Conservation (phyloP, 2,329 filamentous ascomycete species). For the Pseudopyricularia cyperi region DNA sequence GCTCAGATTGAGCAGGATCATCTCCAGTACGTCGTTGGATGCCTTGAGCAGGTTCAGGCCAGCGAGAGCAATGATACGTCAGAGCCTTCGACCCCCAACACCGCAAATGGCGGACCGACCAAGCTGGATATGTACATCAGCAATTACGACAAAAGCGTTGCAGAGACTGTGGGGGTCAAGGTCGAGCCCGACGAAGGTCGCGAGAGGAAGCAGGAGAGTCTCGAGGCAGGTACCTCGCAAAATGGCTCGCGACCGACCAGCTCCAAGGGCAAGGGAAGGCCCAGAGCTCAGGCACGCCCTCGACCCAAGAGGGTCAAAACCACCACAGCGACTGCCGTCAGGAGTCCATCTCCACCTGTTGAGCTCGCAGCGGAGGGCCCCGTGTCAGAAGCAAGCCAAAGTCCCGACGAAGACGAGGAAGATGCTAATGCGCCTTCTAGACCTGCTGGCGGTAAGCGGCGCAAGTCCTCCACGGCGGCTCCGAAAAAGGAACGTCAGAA, state of each 20-base stretch:
- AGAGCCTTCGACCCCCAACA: constrained; percentile 41
- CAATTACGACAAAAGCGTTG: neutral
- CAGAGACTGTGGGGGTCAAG: constrained; percentile 12
- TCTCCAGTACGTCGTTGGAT: constrained; percentile 41
- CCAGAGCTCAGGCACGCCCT: constrained; percentile 12
- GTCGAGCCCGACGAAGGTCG: constrained; percentile 26
- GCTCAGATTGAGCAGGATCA: constrained; percentile 43
- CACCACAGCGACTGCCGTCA: constrained; percentile 10
- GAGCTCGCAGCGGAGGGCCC: constrained; percentile 13
- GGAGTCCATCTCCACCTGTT: constrained; percentile 17
- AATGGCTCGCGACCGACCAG: constrained; percentile 18
- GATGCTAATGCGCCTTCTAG: neutral
- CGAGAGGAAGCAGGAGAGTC: constrained; percentile 37
- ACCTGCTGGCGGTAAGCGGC: constrained; percentile 23
- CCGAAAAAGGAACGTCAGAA: constrained; percentile 50
- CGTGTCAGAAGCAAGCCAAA: neutral
- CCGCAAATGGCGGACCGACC: constrained; percentile 6
- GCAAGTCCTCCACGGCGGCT: constrained; percentile 31
- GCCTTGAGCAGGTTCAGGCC: constrained; percentile 31
- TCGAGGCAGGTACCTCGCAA: constrained; percentile 25
- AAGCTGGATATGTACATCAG: neutral
- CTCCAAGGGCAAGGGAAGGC: neutral
- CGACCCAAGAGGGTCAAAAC: neutral
- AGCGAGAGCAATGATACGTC: constrained; percentile 47
- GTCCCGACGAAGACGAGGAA: neutral